Percentiles rank a stretch among this genome's conserved stretches.
These are phyloP conservation scores for Gliomastix tumulicola DNA, from an alignment of 2,329 filamentous ascomycete species.

Conservation along the genomic window DNA sequence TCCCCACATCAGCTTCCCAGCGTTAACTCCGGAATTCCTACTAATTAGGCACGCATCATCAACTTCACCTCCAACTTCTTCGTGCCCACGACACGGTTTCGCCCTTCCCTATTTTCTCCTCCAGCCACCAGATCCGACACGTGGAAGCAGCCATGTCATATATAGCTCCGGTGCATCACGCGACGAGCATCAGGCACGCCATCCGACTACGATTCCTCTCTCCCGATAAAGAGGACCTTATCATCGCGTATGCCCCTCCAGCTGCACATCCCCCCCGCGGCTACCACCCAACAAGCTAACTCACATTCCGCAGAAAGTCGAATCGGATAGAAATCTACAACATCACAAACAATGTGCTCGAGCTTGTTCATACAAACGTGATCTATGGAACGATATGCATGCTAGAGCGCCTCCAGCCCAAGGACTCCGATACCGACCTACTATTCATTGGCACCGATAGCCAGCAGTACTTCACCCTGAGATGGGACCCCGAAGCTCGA, in stretches of 20 bases:
- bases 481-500: conserved; percentile 61
- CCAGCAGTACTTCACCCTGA: conserved; percentile 83
- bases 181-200: conserved; percentile 87
- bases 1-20: too few relatives aligned
- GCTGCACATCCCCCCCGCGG: not conserved
- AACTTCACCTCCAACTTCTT: too few relatives aligned
- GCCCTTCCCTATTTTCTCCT: too few relatives aligned
- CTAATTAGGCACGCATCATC: too few relatives aligned
- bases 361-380: conserved; percentile 59
- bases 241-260: conserved; percentile 66
- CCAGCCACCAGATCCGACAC: too few relatives aligned
- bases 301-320: conserved; percentile 52
- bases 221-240: conserved; percentile 69
- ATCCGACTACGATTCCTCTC: conserved; percentile 72
- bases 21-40: too few relatives aligned
- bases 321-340: conserved; percentile 84
- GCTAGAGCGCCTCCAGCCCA: conserved; percentile 72
- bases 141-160: too few relatives aligned
- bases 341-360: conserved; percentile 55
- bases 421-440: conserved; percentile 68
- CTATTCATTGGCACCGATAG: conserved; percentile 90
- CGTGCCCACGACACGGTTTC: too few relatives aligned
- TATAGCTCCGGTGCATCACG: conserved; percentile 84
- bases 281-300: not conserved
- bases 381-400: conserved; percentile 85